Base-by-base conservation (phyloP, 257 asterid genomes). In the Primulina tabacum region DNA sequence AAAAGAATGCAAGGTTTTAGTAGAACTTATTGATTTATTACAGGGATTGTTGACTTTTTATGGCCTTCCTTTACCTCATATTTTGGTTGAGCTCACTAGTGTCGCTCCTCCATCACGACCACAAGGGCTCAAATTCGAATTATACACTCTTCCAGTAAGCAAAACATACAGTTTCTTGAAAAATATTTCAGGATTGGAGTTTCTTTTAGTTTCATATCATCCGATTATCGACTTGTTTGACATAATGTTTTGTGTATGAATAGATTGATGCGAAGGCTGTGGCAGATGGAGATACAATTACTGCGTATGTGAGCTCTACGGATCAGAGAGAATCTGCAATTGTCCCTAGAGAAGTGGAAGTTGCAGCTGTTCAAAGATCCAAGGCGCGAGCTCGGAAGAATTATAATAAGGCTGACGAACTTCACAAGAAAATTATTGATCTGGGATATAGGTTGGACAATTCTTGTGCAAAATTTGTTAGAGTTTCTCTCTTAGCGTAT, bases 211-310 rank as follows among this genome's bases (percentile, higher is more conserved):
- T 14, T 50, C 20, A 50, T 16, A 50, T 47, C 0, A 50, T 16
- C 18, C 16, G 20, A 5, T 47, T 47, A 47, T 47, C 18, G 7
- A 12, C 18, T 12, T 47, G 55, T 47, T 50, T 50, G 20, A 50
- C 53, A 16, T 8, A 16, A 14, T 16, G 2, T 16, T 43, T 50
- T 50, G 7, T 50, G 56, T 50, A 50, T 26, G 4, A 28, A 28
- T 28, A 28, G 30, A 28, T 93, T 71, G 96, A 93, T 78, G 85
- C 86, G 2, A 93, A 84, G 77, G 96, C 99, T 21, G 99, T 90
- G 32, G 99, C 96, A 4, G 97, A 90, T 81, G 99, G 97, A n/a
- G 97, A 90, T 80, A 89, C 97, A 4, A 69, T 93, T 67, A 93
- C 92, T 8, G 97, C 86, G 16, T 93, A 87, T 38, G 95, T 90